Percentiles rank a stretch among this genome's conserved stretches.
phyloP scores from a whole-genome alignment of 345 rosid species.

The Eucalyptus erythrocorys region DNA sequence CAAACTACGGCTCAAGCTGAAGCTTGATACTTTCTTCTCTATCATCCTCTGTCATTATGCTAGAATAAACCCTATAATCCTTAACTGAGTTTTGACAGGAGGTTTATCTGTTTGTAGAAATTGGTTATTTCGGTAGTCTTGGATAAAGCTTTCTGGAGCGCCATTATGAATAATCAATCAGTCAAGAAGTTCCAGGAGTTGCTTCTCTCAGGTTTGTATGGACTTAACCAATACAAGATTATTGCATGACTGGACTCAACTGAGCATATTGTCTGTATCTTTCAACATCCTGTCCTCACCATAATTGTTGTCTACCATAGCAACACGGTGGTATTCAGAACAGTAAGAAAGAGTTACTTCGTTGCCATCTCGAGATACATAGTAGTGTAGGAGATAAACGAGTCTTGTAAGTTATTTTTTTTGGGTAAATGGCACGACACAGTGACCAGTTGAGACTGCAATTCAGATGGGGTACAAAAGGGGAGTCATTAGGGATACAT shows the following conservation, averaged over 20 bases:
- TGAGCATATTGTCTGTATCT: neutral
- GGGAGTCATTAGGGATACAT: neutral
- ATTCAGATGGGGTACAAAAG: neutral
- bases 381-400: neutral
- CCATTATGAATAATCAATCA: slow-evolving; percentile 24
- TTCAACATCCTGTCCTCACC: neutral
- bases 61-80: neutral
- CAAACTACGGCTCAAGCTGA: neutral
- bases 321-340: neutral
- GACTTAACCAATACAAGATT: neutral
- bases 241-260: neutral
- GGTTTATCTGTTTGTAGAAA: slow-evolving; percentile 2
- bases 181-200: slow-evolving; percentile 18
- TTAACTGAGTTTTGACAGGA: neutral
- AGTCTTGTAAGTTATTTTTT: neutral
- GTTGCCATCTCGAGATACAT: neutral
- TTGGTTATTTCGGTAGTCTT: slow-evolving; percentile 32
- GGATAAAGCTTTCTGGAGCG: slow-evolving; percentile 46
- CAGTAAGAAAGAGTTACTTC: neutral
- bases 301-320: neutral
- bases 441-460: neutral
- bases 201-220: slow-evolving; percentile 10
- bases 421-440: neutral
- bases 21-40: neutral
- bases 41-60: neutral